Conservation (phyloP, 2,329 filamentous ascomycete species). For the Sclerotinia trifoliorum region DNA sequence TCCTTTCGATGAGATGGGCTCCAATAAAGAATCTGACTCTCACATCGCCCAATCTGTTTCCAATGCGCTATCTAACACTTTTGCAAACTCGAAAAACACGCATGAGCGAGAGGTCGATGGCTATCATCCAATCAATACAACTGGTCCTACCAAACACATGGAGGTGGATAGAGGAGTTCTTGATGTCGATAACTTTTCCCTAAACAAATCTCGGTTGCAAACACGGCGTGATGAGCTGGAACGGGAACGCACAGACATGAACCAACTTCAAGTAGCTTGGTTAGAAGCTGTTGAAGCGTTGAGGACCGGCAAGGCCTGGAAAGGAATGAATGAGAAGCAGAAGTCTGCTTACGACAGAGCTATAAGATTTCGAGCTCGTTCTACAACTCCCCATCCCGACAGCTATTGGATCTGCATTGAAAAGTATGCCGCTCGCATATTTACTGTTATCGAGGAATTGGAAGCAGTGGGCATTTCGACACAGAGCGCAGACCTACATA, state of each 20-base stretch:
- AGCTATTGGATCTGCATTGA: neutral
- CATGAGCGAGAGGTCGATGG: neutral
- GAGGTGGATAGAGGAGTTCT: neutral
- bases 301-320: neutral
- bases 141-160: neutral
- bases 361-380: neutral
- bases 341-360: neutral
- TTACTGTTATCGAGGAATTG: neutral
- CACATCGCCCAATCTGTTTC: neutral
- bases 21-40: accelerated
- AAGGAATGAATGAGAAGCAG: neutral
- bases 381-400: neutral
- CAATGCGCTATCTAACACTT: too few species aligned
- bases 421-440: neutral
- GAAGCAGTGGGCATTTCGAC: neutral
- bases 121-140: too few species aligned
- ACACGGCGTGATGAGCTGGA: neutral
- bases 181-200: neutral
- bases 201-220: neutral
- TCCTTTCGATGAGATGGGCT: too few species aligned
- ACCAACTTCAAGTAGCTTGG: neutral
- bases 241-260: neutral
- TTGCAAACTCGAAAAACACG: neutral
- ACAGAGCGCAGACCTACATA: neutral
- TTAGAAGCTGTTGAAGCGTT: neutral